Evolutionary conservation across 2,329 filamentous ascomycete genomes (phyloP), one percentile per base, ranked within the genome.

Genomic region (Neofusicoccum laricinum): DNA sequence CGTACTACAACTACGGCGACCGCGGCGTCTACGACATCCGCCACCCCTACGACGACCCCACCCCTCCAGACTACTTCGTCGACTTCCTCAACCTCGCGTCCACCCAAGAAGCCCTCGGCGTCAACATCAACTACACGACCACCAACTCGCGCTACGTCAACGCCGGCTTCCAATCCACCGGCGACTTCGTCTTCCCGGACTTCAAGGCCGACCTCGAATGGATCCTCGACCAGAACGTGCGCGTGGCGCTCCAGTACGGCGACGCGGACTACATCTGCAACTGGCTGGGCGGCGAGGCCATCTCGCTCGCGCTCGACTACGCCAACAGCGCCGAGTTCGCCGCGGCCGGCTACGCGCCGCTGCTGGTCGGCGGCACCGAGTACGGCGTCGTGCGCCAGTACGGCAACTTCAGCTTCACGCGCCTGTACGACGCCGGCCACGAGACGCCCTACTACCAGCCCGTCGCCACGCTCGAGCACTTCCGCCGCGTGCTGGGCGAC

Each of bases 341-440:
- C 2, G 76, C 79, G 0, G 87, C 91, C 0, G 91, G 90, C 0
- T 95, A 94, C 75, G 86, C 90, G 41, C 90, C 90, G 70, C 90
- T 90, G 70, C 79, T 84, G 12, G 88, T 90, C 74, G 86, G 88
- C 71, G 90, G 86, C 61, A 41, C 79, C 34, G 76, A 82, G 48
- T 81, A 81, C 21, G 92, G 91, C 36, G 85, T 86, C 65, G 90
- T 91, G 0, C 84, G 91, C 7, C 90, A 95, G 74, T 91, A 86
- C 69, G 91, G 89, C 5, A 93, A 93, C 66, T 78, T 85, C 50
- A 81, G 77, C 55, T 84, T 85, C 69, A 77, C 77, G 7, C 73
- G 82, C 17, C 76, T 85, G 59, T 85, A 83, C 68, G 80, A 85
- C 64, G 77, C 82, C 0, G 83, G 83, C 1, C 84, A 86, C 66